These are phyloP conservation scores for Russula olivacea DNA, from an alignment of 768 basidiomycete species.

Conservation along the genomic window DNA sequence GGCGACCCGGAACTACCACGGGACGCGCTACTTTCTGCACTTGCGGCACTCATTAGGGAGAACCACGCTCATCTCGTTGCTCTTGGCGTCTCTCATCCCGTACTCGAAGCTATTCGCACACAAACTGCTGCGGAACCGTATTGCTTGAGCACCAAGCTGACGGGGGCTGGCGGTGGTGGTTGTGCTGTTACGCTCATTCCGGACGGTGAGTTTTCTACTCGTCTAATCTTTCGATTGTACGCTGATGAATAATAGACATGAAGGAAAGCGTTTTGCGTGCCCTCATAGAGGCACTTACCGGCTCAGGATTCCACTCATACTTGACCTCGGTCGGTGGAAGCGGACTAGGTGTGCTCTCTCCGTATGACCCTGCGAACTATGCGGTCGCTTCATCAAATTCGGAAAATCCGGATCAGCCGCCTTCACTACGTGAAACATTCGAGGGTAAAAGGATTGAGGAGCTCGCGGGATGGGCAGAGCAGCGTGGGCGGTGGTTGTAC, in stretches of 20 bases:
- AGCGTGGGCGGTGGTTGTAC: constrained; percentile 38
- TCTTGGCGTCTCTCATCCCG: constrained; percentile 87
- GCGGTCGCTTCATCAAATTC: constrained; percentile 28
- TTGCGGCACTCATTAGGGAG: constrained; percentile 81
- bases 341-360: constrained; percentile 81
- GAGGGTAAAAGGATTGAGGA: constrained; percentile 28
- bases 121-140: constrained; percentile 60
- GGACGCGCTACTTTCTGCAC: constrained; percentile 50
- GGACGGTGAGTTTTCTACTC: constrained; percentile 55
- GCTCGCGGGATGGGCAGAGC: constrained; percentile 35
- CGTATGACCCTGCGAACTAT: constrained; percentile 34
- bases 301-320: constrained; percentile 73
- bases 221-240: constrained; percentile 3
- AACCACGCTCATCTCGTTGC: constrained; percentile 82
- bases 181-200: constrained; percentile 94
- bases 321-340: constrained; percentile 90
- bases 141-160: constrained; percentile 83
- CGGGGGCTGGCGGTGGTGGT: constrained; percentile 98
- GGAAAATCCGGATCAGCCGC: constrained; percentile 20
- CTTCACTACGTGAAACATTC: constrained; percentile 29
- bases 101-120: constrained; percentile 74
- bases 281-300: constrained; percentile 55
- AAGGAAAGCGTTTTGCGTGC: constrained; percentile 48
- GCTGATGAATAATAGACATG: constrained; percentile 52
- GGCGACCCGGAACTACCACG: constrained; percentile 70